Base-by-base conservation (phyloP, 2,329 filamentous ascomycete genomes). In the Aspergillus luchuensis region DNA sequence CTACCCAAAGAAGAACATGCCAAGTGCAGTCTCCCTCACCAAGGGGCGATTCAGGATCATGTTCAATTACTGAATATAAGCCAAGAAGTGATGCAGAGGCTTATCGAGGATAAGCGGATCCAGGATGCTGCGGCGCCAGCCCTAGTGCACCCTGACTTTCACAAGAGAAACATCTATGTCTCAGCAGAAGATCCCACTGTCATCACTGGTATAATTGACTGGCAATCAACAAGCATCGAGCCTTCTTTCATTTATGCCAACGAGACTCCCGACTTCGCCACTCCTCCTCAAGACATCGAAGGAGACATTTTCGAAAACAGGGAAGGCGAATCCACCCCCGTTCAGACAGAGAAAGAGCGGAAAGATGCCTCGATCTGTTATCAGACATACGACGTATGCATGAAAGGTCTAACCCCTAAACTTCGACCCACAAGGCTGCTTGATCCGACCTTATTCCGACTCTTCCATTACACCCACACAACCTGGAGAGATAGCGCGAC, bases 81-180 rank as follows among this genome's bases (percentile, higher is more conserved):
- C n/a, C 61, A 63, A 25, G 48, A 68, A 48, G 59, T 67, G 0
- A 61, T 74, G 49, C 49, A 70, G 51, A 64, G 58, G 28, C 49
- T 74, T 17, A 30, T 60, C 19, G 5, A 62, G 55, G 67, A 71
- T 45, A 58, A 65, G 25, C 64, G 63, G 8, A 63, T 74, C 17
- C 56, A 68, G 51, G 48, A 65, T 2, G 64, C 66, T 8, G 64
- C 66, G 15, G 45, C 53, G 2, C 69, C 69, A 17, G 39, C 58
- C 45, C 48, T 75, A 5, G 50, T 72, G 25, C 72, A 76, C 54
- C 56, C 71, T 4, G 73, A 76, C 52, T 68, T 74, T 10, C 61
- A 76, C 56, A 73, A 67, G 53, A 58, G 74, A 28, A 76, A 76
- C 48, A 74, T 76, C 4, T 74, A 66, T 39, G 67, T 77, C 25